Base-by-base conservation (phyloP, 208 protist species). In the Strigomonas culicis region DNA sequence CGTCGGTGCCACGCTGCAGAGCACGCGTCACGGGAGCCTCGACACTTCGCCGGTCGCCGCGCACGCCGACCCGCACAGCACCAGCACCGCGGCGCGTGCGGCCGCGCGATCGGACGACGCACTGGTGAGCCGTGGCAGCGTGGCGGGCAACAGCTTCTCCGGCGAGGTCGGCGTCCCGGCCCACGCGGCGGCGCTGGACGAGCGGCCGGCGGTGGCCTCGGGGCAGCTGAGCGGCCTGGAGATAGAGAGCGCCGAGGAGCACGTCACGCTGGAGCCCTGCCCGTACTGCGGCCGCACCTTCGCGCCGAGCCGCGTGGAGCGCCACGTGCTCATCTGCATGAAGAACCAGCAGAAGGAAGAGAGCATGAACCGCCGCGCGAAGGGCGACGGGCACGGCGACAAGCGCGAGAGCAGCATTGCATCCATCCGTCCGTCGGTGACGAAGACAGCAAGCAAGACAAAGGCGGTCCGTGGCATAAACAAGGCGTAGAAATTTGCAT, bases 211-310 rank as follows among this genome's bases (percentile, higher is more conserved):
- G 19, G 30, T 60, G 19, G 55, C 55, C 7, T 13, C 31, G 10
- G 55, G 55, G 30, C 11, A 44, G 10, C 7, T 13, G 6, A 19
- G 13, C 30, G 34, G 43, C 46, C 49, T 93, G 41, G 81, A 89
- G 57, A 17, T 79, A 53, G 53, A 59, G 25, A n/a, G 10, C 10
- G 68, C 51, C 13, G 56, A n/a, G 19, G 31, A 67, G 43, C 74
- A 84, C 17, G 65, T 82, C 31, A 27, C 36, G 56, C 70, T 91
- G n/a, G 72, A 65, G 66, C 76, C 80, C 22, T 94, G 88, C 60
- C 80, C 81, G 7, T 66, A 85, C 64, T 94, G 88, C 59, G 82
- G 83, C 49, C 82, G 88, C 53, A 83, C 70, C 13, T 94, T 92
- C 59, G 80, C 80, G 0, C 34, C 71, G 1, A 75, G 76, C 24